phyloP scores from a whole-genome alignment of 2,329 filamentous ascomycete genomes.

The Kalaharituber pfeilii region DNA sequence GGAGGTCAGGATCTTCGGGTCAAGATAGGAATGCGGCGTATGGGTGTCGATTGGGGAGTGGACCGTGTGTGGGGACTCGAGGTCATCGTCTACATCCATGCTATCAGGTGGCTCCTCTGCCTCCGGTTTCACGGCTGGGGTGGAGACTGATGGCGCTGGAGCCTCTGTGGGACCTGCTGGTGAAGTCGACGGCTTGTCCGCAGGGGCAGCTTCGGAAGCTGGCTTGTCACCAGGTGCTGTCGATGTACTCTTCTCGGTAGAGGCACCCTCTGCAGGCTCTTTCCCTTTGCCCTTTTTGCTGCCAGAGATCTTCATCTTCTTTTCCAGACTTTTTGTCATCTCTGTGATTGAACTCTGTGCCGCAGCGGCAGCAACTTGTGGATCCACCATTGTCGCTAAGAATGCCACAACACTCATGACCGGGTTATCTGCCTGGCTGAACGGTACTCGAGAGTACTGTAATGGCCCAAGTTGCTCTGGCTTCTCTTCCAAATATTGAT shows the following conservation, averaged over 20 bases:
- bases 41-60: conserved; percentile 1
- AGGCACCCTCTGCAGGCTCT: conserved; percentile 9
- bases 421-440: conserved; percentile 85
- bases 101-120: background rate
- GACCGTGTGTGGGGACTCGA: conserved; percentile 3
- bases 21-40: conserved; percentile 6
- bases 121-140: background rate
- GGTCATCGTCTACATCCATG: conserved; percentile 1
- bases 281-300: conserved; percentile 7
- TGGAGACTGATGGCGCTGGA: background rate
- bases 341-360: conserved; percentile 75
- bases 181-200: too few species aligned
- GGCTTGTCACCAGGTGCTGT: conserved; percentile 9
- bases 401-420: conserved; percentile 94
- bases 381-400: conserved; percentile 77
- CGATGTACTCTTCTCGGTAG: conserved; percentile 13
- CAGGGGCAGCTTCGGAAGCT: conserved; percentile 3
- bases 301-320: conserved; percentile 48
- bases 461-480: conserved; percentile 57
- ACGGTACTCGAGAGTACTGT: conserved; percentile 36
- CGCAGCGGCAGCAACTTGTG: conserved; percentile 74
- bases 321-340: conserved; percentile 62
- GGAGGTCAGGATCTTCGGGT: conserved; percentile 28
- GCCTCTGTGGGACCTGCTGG: too few species aligned
- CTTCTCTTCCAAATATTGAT: conserved; percentile 82